Percentiles rank a stretch among this genome's conserved stretches.
Conservation (phyloP, 2,329 filamentous ascomycete genomes). For the Colletotrichum sublineola region DNA sequence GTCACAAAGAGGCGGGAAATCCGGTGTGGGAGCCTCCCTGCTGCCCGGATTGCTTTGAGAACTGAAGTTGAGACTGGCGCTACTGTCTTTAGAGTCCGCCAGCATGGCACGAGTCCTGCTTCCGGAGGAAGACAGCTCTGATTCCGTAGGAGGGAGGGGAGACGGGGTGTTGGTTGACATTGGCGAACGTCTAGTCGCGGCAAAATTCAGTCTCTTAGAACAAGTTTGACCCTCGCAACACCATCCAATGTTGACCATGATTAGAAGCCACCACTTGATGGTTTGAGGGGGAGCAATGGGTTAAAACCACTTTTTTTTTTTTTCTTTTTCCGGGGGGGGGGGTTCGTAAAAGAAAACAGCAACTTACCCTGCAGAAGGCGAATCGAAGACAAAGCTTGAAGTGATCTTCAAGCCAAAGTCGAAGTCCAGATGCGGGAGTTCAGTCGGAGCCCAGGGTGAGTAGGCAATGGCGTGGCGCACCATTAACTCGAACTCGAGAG, state of each 20-base stretch:
- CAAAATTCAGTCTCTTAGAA: background rate
- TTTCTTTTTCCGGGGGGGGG: too few relatives aligned
- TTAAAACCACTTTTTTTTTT: background rate
- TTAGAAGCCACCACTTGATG: background rate
- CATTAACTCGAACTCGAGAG: constrained; percentile 33
- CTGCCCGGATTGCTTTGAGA: background rate
- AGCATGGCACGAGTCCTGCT: background rate
- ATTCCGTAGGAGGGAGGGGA: background rate
- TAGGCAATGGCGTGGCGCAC: constrained; percentile 31
- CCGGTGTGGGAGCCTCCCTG: background rate
- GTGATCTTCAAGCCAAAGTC: background rate
- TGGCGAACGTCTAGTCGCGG: constrained; percentile 11
- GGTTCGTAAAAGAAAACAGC: too few relatives aligned
- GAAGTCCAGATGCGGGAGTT: constrained; percentile 17
- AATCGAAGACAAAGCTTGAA: background rate
- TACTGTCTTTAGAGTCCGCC: background rate
- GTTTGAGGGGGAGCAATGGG: background rate
- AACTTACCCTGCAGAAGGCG: constrained; percentile 15
- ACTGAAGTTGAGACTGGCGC: background rate
- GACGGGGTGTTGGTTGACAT: constrained; percentile 17
- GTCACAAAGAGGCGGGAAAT: constrained; percentile 12
- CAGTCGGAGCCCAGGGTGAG: constrained; percentile 26
- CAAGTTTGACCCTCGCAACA: background rate
- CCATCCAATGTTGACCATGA: background rate
- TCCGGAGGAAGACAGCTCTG: background rate